phyloP scores from a whole-genome alignment of 2,329 filamentous ascomycete genomes.

The Phaeosphaeriaceae sp. region DNA sequence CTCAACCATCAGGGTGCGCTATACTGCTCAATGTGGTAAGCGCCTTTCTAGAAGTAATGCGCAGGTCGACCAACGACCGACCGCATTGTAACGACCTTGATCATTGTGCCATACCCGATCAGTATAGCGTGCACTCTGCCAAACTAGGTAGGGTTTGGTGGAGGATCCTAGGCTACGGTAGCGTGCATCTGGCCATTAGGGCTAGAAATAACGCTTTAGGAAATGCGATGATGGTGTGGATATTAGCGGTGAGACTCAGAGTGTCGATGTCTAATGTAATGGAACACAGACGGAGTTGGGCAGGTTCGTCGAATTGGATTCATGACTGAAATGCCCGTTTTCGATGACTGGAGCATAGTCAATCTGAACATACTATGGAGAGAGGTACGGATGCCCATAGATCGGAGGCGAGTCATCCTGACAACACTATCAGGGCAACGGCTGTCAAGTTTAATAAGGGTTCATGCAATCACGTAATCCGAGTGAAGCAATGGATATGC shows the following conservation, averaged over 20 bases:
- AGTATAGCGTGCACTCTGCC: constrained; percentile 3
- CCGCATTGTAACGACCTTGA: constrained; percentile 23
- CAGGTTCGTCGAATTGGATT: neutral
- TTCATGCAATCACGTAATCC: neutral
- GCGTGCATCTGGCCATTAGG: constrained; percentile 15
- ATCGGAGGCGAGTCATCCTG: constrained; percentile 9
- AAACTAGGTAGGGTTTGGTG: constrained; percentile 10
- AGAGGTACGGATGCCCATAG: too few species aligned
- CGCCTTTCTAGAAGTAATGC: constrained; percentile 15
- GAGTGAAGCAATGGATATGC: too few species aligned
- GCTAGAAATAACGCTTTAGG: constrained; percentile 20
- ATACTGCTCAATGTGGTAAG: constrained; percentile 18
- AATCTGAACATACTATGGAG: too few species aligned
- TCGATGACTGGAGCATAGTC: neutral
- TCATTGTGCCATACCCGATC: constrained; percentile 14
- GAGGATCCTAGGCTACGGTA: constrained; percentile 17
- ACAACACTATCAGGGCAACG: constrained; percentile 6
- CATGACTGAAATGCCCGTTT: neutral
- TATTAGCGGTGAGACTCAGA: constrained; percentile 1
- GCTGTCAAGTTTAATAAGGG: too few species aligned
- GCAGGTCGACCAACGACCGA: constrained; percentile 19
- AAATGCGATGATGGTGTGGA: constrained; percentile 14
- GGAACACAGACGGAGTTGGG: neutral
- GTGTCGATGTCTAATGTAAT: neutral
- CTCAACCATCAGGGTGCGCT: constrained; percentile 22